These are phyloP conservation scores for Prinsepia uniflora DNA, from an alignment of 306 rosid species.

Conservation along the genomic window DNA sequence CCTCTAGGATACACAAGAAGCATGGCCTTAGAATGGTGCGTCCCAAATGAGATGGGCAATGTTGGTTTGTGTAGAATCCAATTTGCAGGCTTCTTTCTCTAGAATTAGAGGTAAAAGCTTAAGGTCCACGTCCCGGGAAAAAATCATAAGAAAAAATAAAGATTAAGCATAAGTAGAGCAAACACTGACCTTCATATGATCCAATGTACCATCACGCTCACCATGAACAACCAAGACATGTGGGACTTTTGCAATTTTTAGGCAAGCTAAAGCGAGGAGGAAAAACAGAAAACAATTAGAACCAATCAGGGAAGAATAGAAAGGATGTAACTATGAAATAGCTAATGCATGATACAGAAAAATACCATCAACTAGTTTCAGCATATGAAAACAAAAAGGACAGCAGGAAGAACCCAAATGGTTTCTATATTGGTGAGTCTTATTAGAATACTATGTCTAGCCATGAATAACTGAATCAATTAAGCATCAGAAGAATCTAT, in stretches of 20 bases:
- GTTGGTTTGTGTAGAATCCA: slow-evolving; percentile 96
- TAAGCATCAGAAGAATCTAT: no score
- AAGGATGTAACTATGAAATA: slow-evolving; percentile 9
- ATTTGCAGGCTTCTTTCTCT: slow-evolving; percentile 76
- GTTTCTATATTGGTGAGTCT: no score
- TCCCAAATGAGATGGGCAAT: slow-evolving; percentile 89
- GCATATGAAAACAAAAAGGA: not conserved
- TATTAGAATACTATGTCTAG: no score
- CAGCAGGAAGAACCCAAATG: no score
- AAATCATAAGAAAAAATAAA: slow-evolving; percentile 14
- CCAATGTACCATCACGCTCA: slow-evolving; percentile 84
- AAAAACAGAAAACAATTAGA: slow-evolving; percentile 16
- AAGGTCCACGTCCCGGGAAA: slow-evolving; percentile 19
- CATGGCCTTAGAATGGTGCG: slow-evolving; percentile 98
- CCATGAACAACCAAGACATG: slow-evolving; percentile 87
- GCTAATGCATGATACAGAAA: not conserved
- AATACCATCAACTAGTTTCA: slow-evolving; percentile 9
- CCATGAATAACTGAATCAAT: no score
- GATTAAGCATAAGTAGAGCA: slow-evolving; percentile 21
- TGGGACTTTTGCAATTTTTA: slow-evolving; percentile 60
- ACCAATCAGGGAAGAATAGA: not conserved
- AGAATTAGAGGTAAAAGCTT: slow-evolving; percentile 20
- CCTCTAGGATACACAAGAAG: slow-evolving; percentile 88
- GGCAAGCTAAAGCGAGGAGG: slow-evolving; percentile 58
- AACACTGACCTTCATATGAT: slow-evolving; percentile 64